Evolutionary conservation across 163 green algal species (phyloP).

Genomic region (Dunaliella salina): DNA sequence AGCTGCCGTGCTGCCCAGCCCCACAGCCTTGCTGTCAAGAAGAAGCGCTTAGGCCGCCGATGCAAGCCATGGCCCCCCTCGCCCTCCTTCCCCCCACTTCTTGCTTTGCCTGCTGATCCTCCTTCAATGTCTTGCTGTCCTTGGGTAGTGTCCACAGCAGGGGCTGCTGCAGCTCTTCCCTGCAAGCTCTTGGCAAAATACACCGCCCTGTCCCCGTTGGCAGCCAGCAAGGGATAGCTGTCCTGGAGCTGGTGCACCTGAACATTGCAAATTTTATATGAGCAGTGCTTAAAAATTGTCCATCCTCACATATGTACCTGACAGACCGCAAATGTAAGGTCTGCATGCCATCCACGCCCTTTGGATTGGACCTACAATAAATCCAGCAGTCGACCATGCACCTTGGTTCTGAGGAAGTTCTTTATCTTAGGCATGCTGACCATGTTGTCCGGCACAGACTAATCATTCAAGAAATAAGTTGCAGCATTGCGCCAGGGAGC

Average conservation of each 20-base stretch:
- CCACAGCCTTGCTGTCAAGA: background rate
- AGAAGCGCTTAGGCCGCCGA: background rate
- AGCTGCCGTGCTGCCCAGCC: background rate
- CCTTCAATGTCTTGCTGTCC: background rate
- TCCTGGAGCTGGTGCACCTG: background rate
- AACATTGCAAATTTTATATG: no score
- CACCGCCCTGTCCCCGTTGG: background rate
- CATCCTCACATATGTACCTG: no score
- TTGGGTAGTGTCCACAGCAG: background rate
- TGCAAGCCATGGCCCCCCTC: background rate
- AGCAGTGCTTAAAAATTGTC: no score
- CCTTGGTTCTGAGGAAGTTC: no score
- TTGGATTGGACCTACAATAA: no score
- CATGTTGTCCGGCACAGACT: no score
- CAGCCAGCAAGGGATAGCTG: background rate
- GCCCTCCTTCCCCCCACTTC: background rate
- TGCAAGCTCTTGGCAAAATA: background rate
- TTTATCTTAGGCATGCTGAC: no score
- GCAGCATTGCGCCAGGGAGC: no score
- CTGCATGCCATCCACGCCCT: no score
- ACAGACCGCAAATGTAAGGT: no score
- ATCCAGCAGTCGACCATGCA: no score
- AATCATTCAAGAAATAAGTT: no score
- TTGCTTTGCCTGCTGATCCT: background rate
- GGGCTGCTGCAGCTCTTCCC: background rate